These are phyloP conservation scores for Clavaria fumosa DNA, from an alignment of 768 basidiomycete genomes.

Conservation along the genomic window DNA sequence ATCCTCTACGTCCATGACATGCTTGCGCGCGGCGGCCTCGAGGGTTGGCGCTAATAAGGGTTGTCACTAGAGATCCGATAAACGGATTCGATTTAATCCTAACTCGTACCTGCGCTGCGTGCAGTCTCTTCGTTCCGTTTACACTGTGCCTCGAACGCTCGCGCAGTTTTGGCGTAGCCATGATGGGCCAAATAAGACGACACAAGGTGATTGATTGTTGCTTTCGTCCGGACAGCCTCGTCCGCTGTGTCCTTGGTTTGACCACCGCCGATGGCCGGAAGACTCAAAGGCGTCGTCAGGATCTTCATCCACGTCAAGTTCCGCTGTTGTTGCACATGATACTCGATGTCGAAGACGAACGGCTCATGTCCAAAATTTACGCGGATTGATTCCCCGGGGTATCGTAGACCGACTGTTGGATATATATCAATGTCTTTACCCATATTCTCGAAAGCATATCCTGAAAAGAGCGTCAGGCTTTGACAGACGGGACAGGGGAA, in stretches of 20 bases:
- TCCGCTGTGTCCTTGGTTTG: slow-evolving; percentile 11
- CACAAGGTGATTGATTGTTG: slow-evolving; percentile 57
- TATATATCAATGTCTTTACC: slow-evolving; percentile 54
- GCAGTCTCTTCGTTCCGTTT: slow-evolving; percentile 1
- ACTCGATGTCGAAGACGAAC: slow-evolving; percentile 86
- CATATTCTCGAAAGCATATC: slow-evolving; percentile 55
- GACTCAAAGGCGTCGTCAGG: slow-evolving; percentile 36
- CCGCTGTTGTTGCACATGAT: slow-evolving; percentile 60
- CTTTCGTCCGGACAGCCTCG: slow-evolving; percentile 27
- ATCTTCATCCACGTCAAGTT: slow-evolving; percentile 54
- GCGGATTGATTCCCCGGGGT: slow-evolving; percentile 58
- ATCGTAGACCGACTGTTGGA: slow-evolving; percentile 81
- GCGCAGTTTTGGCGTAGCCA: slow-evolving; percentile 61
- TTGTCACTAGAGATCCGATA: no score
- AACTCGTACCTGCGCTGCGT: not conserved
- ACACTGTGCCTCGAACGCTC: slow-evolving; percentile 43
- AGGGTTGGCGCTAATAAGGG: no score
- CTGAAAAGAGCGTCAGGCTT: slow-evolving; percentile 21
- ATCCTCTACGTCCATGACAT: slow-evolving; percentile 36
- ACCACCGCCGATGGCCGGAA: slow-evolving; percentile 13
- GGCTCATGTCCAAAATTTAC: slow-evolving; percentile 81
- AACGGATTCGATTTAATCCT: no score
- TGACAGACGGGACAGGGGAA: not conserved
- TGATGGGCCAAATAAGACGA: slow-evolving; percentile 72
- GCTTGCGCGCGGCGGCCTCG: slow-evolving; percentile 12